phyloP scores from a whole-genome alignment of 352 stramenopile genomes.

The Globisporangium carolinianum region DNA sequence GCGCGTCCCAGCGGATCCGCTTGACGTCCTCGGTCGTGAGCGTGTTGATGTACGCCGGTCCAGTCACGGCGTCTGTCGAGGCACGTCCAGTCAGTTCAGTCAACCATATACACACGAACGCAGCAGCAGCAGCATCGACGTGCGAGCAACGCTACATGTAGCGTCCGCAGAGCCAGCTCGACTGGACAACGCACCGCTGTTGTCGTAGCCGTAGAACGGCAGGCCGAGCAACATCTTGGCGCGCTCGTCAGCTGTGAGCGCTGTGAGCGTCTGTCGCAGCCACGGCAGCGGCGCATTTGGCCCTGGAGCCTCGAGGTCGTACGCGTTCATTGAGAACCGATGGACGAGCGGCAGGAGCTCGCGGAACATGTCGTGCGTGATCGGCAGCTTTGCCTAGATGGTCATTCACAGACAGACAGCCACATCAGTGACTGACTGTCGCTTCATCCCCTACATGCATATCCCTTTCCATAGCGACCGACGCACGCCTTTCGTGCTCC shows the following conservation, averaged over 20 bases:
- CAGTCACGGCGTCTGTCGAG: slow-evolving; percentile 33
- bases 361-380: slow-evolving; percentile 50
- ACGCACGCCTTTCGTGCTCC: slow-evolving; percentile 43
- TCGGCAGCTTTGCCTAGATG: slow-evolving; percentile 33
- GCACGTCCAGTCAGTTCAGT: too few relatives aligned
- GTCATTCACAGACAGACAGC: neutral
- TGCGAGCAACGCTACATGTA: neutral
- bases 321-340: slow-evolving; percentile 80
- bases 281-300: slow-evolving; percentile 65
- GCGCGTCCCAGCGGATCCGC: slow-evolving; percentile 46
- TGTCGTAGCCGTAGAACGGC: slow-evolving; percentile 81
- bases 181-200: slow-evolving; percentile 20
- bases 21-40: slow-evolving; percentile 29
- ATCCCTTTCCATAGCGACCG: too few relatives aligned
- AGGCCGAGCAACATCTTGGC: slow-evolving; percentile 65
- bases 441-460: too few relatives aligned
- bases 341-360: slow-evolving; percentile 57
- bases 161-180: neutral
- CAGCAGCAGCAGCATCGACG: too few relatives aligned
- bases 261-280: slow-evolving; percentile 51
- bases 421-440: neutral
- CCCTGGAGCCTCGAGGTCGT: slow-evolving; percentile 55
- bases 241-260: slow-evolving; percentile 33
- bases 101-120: too few relatives aligned
- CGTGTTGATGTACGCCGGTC: slow-evolving; percentile 29